These are phyloP conservation scores for Hippophae rhamnoides DNA, from an alignment of 306 rosid species.

Conservation along the genomic window DNA sequence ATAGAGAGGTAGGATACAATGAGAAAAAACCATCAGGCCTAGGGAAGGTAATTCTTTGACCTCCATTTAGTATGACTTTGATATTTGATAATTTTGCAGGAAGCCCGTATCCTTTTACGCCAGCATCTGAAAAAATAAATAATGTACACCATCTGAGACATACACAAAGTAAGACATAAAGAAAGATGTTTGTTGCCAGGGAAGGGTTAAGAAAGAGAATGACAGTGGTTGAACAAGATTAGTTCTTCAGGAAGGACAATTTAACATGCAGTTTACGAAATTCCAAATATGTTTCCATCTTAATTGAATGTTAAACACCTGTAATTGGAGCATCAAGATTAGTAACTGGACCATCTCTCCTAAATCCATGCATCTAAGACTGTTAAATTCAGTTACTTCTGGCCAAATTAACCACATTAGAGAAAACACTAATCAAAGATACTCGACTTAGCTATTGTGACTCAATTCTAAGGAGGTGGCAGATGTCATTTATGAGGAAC, in stretches of 20 bases:
- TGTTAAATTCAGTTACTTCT: no score
- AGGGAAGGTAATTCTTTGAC: conserved; percentile 78
- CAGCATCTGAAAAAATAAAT: conserved; percentile 34
- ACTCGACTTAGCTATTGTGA: not conserved
- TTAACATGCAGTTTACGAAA: no score
- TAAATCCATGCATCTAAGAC: not conserved
- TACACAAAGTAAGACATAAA: not conserved
- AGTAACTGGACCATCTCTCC: not conserved
- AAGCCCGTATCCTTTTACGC: conserved; percentile 45
- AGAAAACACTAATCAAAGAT: not conserved
- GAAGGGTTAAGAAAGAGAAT: no score
- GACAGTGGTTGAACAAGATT: no score
- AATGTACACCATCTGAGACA: not conserved
- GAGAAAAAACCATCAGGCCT: conserved; percentile 94
- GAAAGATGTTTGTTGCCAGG: no score
- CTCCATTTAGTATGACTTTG: conserved; percentile 90
- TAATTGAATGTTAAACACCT: not conserved
- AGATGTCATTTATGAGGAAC: no score
- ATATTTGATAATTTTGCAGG: conserved; percentile 67
- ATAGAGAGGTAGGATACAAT: conserved; percentile 62
- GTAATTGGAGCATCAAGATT: not conserved
- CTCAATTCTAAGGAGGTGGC: no score
- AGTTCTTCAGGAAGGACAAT: no score
- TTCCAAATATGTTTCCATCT: not conserved
- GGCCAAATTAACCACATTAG: not conserved